Percentiles rank a stretch among this genome's conserved stretches.
phyloP scores from a whole-genome alignment of 306 rosid species.

The Pterocarpus santalinus region DNA sequence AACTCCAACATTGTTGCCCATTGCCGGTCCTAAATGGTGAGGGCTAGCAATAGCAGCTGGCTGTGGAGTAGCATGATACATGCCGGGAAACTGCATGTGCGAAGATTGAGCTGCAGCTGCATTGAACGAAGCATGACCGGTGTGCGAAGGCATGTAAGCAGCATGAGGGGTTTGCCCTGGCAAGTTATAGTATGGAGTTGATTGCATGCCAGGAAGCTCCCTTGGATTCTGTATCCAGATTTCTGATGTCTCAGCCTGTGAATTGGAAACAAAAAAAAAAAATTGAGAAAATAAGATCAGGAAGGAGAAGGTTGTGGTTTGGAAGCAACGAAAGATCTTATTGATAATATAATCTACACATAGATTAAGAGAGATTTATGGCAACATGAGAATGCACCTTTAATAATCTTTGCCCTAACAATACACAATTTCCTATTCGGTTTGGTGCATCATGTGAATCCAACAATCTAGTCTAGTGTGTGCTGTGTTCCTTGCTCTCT shows the following conservation, averaged over 20 bases:
- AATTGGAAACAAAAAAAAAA: background rate
- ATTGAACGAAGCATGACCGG: constrained; percentile 79
- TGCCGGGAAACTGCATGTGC: constrained; percentile 98
- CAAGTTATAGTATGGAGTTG: constrained; percentile 85
- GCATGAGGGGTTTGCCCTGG: constrained; percentile 90
- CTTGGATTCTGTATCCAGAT: constrained; percentile 97
- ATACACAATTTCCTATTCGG: background rate
- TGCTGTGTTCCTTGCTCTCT: background rate
- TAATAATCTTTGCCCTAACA: background rate
- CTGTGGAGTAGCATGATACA: constrained; percentile 89
- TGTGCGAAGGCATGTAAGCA: constrained; percentile 84
- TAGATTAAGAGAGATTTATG: background rate
- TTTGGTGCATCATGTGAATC: background rate
- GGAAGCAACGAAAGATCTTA: background rate
- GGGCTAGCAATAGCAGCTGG: constrained; percentile 74
- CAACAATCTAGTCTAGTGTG: background rate
- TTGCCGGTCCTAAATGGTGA: constrained; percentile 87
- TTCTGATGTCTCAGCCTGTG: constrained; percentile 96
- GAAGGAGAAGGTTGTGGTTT: background rate
- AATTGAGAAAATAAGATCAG: background rate
- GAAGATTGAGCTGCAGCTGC: constrained; percentile 94
- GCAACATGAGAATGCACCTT: background rate
- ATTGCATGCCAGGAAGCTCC: constrained; percentile 86
- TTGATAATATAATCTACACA: background rate
- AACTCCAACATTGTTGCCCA: constrained; percentile 84